A percentile compares a stretch with the other conserved stretches of the same genome.
phyloP scores from a whole-genome alignment of 352 stramenopile genomes.

The Phytophthora boehmeriae region DNA sequence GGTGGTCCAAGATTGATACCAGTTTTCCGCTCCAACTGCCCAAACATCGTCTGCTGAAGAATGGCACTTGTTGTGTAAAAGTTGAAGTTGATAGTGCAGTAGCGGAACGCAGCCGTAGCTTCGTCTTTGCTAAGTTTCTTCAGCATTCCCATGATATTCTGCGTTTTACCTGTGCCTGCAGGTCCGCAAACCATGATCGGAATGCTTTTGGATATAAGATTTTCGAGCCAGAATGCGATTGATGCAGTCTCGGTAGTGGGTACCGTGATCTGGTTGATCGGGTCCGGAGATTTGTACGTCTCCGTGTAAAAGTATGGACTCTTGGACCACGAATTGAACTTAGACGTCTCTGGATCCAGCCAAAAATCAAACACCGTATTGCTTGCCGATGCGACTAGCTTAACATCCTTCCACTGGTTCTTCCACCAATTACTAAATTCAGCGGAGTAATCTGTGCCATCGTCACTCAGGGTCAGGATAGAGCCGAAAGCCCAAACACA shows the following conservation, averaged over 20 bases:
- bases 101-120: conserved; percentile 80
- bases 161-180: conserved; percentile 95
- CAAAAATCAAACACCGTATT: conserved; percentile 98
- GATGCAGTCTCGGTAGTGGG: conserved; percentile 96
- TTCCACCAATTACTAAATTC: conserved; percentile 97
- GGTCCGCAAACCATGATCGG: conserved; percentile 95
- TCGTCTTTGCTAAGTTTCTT: conserved; percentile 92
- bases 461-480: conserved; percentile 91
- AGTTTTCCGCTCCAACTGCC: conserved; percentile 95
- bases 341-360: conserved; percentile 91
- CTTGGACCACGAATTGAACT: conserved; percentile 96
- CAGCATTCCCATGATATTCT: conserved; percentile 95
- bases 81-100: conserved; percentile 97
- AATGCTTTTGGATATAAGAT: conserved; percentile 89
- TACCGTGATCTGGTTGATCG: conserved; percentile 92
- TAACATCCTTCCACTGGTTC: conserved; percentile 95
- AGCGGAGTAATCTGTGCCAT: conserved; percentile 94
- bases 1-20: conserved; percentile 93
- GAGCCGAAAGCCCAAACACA: conserved; percentile 96
- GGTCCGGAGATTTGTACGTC: conserved; percentile 83
- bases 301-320: conserved; percentile 95
- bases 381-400: conserved; percentile 91
- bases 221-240: conserved; percentile 96
- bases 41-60: conserved; percentile 93
- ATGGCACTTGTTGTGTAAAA: conserved; percentile 96